These are phyloP conservation scores for Endotrypanum monterogeii DNA, from an alignment of 208 protist species.

Conservation along the genomic window DNA sequence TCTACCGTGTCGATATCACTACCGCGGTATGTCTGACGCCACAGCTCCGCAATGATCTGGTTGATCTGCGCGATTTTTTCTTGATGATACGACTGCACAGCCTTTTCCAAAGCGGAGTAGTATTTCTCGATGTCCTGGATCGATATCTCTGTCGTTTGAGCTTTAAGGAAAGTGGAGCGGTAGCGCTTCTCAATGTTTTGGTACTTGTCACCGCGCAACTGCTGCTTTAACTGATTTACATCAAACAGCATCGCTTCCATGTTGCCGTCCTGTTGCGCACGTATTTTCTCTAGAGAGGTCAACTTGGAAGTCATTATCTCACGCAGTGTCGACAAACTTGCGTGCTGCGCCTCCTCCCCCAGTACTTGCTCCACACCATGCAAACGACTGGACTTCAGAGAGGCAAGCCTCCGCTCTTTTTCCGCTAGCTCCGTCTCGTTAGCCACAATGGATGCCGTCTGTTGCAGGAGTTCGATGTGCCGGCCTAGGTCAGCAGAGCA, in stretches of 20 bases:
- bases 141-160: constrained; percentile 86
- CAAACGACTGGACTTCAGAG: constrained; percentile 47
- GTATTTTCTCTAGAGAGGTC: constrained; percentile 56
- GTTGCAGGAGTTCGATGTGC: constrained; percentile 47
- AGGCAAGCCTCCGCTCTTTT: constrained; percentile 33
- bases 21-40: constrained; percentile 97
- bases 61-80: constrained; percentile 99
- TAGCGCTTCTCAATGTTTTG: constrained; percentile 86
- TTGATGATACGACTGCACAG: constrained; percentile 97
- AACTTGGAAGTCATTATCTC: constrained; percentile 76
- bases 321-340: constrained; percentile 52
- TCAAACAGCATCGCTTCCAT: constrained; percentile 82
- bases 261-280: constrained; percentile 77
- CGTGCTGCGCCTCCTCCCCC: constrained; percentile 48
- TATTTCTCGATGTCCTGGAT: constrained; percentile 92
- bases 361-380: constrained; percentile 49
- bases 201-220: constrained; percentile 80
- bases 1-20: constrained; percentile 98
- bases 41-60: constrained; percentile 96
- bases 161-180: constrained; percentile 87
- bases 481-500: constrained; percentile 42
- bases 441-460: constrained; percentile 33
- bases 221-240: constrained; percentile 48
- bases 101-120: constrained; percentile 91
- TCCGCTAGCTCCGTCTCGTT: constrained; percentile 57